Evolutionary conservation across 768 basidiomycete species (phyloP).

Genomic region (Trametes cinnabarina): DNA sequence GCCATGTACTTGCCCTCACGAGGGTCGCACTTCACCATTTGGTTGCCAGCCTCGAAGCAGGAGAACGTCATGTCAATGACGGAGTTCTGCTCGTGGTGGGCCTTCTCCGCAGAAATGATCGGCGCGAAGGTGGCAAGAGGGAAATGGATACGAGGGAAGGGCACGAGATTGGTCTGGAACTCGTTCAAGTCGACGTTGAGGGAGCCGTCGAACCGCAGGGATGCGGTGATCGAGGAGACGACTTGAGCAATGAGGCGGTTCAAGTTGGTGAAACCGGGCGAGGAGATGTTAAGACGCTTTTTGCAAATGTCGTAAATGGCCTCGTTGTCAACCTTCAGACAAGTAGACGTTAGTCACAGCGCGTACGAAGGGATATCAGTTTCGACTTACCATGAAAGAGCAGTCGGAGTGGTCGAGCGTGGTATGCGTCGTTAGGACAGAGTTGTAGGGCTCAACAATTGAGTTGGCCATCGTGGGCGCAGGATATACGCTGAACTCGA

Average conservation of each 20-base stretch:
- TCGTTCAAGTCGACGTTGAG: constrained; percentile 70
- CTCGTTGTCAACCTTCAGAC: constrained; percentile 53
- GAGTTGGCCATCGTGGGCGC: constrained; percentile 93
- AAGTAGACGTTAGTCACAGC: background rate
- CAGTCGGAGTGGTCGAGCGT: constrained; percentile 99
- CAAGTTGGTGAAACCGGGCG: constrained; percentile 62
- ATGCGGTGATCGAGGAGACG: constrained; percentile 44
- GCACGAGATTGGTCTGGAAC: constrained; percentile 70
- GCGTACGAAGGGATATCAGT: background rate
- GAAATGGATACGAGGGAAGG: constrained; percentile 70
- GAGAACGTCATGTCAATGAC: constrained; percentile 70
- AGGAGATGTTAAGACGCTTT: constrained; percentile 53
- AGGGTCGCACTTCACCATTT: constrained; percentile 81
- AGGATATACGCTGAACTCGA: constrained; percentile 98
- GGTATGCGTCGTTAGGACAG: constrained; percentile 95
- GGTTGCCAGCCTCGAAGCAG: constrained; percentile 76
- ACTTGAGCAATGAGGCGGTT: constrained; percentile 70
- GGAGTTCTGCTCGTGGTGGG: constrained; percentile 67
- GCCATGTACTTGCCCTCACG: constrained; percentile 82
- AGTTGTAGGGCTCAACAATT: constrained; percentile 99
- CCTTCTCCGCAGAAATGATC: constrained; percentile 61
- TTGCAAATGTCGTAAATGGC: constrained; percentile 67
- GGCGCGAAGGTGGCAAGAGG: constrained; percentile 66
- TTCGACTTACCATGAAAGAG: constrained; percentile 85
- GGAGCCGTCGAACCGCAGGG: constrained; percentile 63